Evolutionary conservation across 139 green algal genomes (phyloP).

Genomic region (Gonium pectorale): DNA sequence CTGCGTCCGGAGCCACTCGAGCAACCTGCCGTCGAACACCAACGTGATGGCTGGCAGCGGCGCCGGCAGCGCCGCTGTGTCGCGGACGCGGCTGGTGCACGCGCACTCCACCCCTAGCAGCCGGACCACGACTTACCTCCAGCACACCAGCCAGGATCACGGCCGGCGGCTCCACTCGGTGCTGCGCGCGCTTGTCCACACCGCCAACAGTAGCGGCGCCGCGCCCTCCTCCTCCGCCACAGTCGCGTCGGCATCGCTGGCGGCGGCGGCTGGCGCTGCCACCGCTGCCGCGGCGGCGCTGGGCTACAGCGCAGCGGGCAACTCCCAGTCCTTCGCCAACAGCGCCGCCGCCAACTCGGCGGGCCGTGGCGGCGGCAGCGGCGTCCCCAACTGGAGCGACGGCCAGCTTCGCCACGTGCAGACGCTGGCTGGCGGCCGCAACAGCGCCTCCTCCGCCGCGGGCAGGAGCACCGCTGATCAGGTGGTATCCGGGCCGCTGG

Average conservation of each 20-base stretch:
- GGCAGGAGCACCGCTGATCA: too few relatives aligned
- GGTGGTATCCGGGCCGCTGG: not conserved
- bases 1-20: too few relatives aligned
- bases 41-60: too few relatives aligned
- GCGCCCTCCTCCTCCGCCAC: not conserved
- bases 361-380: not conserved
- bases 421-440: too few relatives aligned
- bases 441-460: too few relatives aligned
- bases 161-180: constrained; percentile 4
- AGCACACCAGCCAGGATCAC: not conserved
- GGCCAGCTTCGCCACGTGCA: too few relatives aligned
- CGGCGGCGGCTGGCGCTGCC: not conserved
- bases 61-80: too few relatives aligned
- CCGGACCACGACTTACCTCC: constrained; percentile 9
- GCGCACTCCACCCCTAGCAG: not conserved
- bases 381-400: not conserved
- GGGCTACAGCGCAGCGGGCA: not conserved
- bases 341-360: not conserved
- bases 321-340: not conserved
- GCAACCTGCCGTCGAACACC: too few relatives aligned
- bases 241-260: not conserved
- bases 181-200: constrained; percentile 7
- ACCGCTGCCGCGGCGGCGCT: not conserved
- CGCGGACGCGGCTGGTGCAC: too few relatives aligned
- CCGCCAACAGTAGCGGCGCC: not conserved